Percentiles rank a stretch among this genome's conserved stretches.
These are phyloP conservation scores for Neurospora sp. DNA, from an alignment of 495 filamentous ascomycete species.

Conservation along the genomic window DNA sequence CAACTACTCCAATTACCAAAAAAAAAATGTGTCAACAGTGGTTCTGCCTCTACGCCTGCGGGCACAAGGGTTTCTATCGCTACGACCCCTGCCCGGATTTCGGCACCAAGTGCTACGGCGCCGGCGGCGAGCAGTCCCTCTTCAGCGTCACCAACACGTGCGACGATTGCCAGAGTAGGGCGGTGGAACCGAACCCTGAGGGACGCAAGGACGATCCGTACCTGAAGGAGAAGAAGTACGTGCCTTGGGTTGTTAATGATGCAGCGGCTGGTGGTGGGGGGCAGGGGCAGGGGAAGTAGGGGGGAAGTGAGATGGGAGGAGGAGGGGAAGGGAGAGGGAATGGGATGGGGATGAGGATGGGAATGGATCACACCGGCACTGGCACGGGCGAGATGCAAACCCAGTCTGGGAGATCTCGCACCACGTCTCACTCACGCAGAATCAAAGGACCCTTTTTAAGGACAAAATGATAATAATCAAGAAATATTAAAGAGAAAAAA, in stretches of 20 bases:
- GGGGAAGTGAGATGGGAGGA: neutral
- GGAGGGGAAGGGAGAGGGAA: neutral
- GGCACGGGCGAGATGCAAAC: too few species aligned
- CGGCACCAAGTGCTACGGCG: slow-evolving; percentile 14
- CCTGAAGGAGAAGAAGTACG: neutral
- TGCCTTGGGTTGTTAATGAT: neutral
- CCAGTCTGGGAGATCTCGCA: too few species aligned
- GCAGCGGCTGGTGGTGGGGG: neutral
- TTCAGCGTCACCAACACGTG: neutral
- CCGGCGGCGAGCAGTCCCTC: slow-evolving; percentile 6
- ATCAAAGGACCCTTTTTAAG: too few species aligned
- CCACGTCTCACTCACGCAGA: too few species aligned
- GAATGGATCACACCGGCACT: too few species aligned
- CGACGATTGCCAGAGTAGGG: neutral
- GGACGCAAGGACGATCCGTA: neutral
- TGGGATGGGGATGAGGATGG: neutral
- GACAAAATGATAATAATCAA: too few species aligned
- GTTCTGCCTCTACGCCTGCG: slow-evolving; percentile 20
- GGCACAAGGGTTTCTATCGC: slow-evolving; percentile 14
- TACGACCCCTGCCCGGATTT: slow-evolving; percentile 17
- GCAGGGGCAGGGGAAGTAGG: neutral
- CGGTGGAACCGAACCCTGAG: neutral
- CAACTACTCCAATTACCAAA: neutral
- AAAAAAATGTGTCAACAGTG: slow-evolving; percentile 15
- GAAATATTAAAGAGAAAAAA: too few species aligned